These are phyloP conservation scores for Leucocoprinus leucothites DNA, from an alignment of 768 basidiomycete species.

Conservation along the genomic window DNA sequence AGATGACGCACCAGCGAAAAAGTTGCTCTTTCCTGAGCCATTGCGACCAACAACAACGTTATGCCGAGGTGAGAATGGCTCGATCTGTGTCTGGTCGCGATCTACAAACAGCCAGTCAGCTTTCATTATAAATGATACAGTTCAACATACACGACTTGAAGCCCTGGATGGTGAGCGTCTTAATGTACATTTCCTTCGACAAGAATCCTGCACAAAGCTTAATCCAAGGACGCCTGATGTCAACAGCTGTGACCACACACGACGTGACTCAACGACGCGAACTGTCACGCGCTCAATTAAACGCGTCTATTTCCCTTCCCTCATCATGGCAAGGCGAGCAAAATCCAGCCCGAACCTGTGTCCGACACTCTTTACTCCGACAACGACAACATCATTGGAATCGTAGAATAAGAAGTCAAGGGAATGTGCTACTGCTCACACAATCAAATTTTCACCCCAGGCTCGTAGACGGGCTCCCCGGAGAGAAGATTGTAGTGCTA, in stretches of 20 bases:
- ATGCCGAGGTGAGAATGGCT: conserved; percentile 90
- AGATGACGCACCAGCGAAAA: conserved; percentile 80
- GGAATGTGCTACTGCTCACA: too few species aligned
- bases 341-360: too few species aligned
- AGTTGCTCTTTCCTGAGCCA: conserved; percentile 98
- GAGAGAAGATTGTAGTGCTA: too few species aligned
- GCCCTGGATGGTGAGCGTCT: conserved; percentile 89
- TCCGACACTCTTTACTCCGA: too few species aligned
- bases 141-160: conserved; percentile 91
- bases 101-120: conserved; percentile 37
- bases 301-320: not conserved
- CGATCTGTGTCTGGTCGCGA: conserved; percentile 87
- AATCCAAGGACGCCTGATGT: too few species aligned
- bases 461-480: too few species aligned
- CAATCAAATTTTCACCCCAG: too few species aligned
- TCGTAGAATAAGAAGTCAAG: too few species aligned
- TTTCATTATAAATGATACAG: not conserved
- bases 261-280: conserved; percentile 10
- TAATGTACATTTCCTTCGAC: conserved; percentile 63
- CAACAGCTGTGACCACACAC: not conserved
- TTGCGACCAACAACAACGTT: conserved; percentile 98
- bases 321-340: too few species aligned
- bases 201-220: too few species aligned
- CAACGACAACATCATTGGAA: too few species aligned
- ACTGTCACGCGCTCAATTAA: conserved; percentile 6